Conservation (phyloP, 306 rosid species). For the Leucaena leucocephala region DNA sequence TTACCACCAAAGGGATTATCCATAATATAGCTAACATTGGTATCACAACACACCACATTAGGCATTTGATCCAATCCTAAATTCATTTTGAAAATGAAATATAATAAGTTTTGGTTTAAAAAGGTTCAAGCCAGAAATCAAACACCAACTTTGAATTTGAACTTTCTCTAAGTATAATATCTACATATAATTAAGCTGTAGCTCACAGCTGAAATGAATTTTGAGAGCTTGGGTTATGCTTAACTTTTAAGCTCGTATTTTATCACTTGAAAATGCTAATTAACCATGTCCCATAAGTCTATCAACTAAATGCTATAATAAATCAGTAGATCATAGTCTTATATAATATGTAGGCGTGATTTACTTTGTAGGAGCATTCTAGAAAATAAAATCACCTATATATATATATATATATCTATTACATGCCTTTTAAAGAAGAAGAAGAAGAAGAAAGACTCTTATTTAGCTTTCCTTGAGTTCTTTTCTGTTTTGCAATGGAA, state of each 20-base stretch:
- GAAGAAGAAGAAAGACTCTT: not conserved
- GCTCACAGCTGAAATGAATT: not conserved
- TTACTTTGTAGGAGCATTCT: not conserved
- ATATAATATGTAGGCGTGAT: not conserved
- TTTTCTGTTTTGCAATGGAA: slow-evolving; percentile 34
- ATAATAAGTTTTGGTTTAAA: not conserved
- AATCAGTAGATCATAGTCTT: not conserved
- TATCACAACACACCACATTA: too few species aligned
- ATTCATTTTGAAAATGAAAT: not conserved
- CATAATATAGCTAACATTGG: not conserved
- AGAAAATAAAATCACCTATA: not conserved
- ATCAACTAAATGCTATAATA: not conserved
- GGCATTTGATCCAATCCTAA: not conserved
- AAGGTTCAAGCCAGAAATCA: not conserved
- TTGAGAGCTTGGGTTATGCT: not conserved
- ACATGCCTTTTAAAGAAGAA: not conserved
- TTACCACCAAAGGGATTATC: not conserved
- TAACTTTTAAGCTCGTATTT: not conserved
- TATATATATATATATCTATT: too few species aligned
- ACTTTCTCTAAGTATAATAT: not conserved
- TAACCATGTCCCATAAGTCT: not conserved
- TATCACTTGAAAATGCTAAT: not conserved
- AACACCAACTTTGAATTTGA: too few species aligned
- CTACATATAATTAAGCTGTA: not conserved
- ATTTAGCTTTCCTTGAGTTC: not conserved